Evolutionary conservation across 441 rosid species (phyloP).

Genomic region (Metrosideros polymorpha): DNA sequence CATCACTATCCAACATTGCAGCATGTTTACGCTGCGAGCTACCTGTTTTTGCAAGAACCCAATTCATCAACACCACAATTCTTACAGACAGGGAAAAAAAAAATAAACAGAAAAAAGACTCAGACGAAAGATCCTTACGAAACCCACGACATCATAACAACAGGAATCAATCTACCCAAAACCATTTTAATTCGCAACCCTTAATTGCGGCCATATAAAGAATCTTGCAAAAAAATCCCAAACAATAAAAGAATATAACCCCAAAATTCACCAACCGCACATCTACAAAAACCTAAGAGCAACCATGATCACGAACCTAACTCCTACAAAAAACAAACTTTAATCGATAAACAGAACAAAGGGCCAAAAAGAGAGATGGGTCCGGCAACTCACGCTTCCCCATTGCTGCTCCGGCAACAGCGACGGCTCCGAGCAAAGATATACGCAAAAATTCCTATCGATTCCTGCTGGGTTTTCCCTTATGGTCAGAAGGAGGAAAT

Average conservation of each 20-base stretch:
- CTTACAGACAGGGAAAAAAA: not conserved
- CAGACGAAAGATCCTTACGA: not conserved
- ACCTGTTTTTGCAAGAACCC: conserved; percentile 20
- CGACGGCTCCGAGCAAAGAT: not conserved
- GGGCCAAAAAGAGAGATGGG: not conserved
- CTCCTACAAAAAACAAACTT: not conserved
- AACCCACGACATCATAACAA: not conserved
- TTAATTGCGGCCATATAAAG: not conserved
- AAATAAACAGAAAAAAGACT: not conserved
- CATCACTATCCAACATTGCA: conserved; percentile 58
- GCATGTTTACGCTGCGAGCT: conserved; percentile 49
- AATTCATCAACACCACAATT: not conserved
- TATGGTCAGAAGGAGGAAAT: conserved; percentile 7
- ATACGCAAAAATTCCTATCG: not conserved
- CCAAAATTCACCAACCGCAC: not conserved
- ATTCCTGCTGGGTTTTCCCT: not conserved
- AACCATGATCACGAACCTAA: not conserved
- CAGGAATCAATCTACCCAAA: not conserved
- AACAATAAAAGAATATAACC: not conserved
- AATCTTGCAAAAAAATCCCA: not conserved
- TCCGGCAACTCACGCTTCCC: conserved; percentile 51
- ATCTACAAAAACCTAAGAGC: not conserved
- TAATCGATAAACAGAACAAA: not conserved
- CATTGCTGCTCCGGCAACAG: conserved; percentile 27
- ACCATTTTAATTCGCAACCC: not conserved